Evolutionary conservation across 139 green algal genomes (phyloP).

Genomic region (Desmodesmus armatus): DNA sequence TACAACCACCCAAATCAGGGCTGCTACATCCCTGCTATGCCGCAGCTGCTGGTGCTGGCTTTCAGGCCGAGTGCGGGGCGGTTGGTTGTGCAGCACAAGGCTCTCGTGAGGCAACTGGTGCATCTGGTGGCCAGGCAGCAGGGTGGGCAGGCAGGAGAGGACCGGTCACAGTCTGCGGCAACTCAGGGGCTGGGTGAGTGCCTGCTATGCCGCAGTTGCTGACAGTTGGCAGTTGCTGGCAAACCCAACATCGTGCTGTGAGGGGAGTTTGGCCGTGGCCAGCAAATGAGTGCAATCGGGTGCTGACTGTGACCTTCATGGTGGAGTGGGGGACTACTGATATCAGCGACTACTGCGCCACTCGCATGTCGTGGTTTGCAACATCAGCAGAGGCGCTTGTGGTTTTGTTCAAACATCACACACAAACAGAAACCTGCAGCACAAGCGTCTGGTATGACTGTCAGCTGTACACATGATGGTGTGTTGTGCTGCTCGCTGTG

Average conservation of each 20-base stretch:
- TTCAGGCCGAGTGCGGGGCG: constrained; percentile 6
- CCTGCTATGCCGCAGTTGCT: neutral
- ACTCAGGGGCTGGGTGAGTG: neutral
- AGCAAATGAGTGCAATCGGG: neutral
- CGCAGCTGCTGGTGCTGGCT: constrained; percentile 34
- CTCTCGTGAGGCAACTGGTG: constrained; percentile 15
- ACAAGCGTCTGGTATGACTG: neutral
- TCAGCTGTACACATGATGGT: too few species aligned
- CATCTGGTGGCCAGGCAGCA: constrained; percentile 12
- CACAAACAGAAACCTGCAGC: too few species aligned
- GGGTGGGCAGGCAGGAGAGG: constrained; percentile 1
- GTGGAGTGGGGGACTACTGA: too few species aligned
- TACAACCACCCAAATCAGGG: constrained; percentile 21
- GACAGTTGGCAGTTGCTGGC: neutral
- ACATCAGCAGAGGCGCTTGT: too few species aligned
- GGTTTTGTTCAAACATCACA: too few species aligned
- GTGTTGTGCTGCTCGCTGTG: neutral
- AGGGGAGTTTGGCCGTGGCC: neutral
- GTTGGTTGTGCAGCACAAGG: neutral
- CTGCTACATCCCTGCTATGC: neutral
- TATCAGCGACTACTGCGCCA: too few species aligned
- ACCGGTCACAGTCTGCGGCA: neutral
- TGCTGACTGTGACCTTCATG: too few species aligned
- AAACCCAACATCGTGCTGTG: neutral
- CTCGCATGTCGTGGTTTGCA: too few species aligned